phyloP scores from a whole-genome alignment of 176 grass and related monocot genomes.

The Phyllostachys edulis region DNA sequence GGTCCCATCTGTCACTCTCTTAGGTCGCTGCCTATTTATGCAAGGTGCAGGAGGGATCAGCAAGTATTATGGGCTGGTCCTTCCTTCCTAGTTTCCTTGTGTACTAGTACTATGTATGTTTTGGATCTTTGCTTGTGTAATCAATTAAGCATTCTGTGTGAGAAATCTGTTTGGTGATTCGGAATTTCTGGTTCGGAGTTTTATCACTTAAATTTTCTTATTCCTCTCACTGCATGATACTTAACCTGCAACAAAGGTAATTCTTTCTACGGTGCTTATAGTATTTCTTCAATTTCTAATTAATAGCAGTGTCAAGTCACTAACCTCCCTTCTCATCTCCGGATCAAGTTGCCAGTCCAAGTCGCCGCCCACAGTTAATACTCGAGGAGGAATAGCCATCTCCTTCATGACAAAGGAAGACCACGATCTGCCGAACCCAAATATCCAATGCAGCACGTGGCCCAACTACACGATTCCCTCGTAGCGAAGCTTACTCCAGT shows the following conservation, averaged over 20 bases:
- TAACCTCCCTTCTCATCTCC: neutral
- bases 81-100: neutral
- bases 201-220: neutral
- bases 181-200: neutral
- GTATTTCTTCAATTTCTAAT: neutral
- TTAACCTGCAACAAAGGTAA: too few species aligned
- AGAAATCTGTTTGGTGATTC: neutral
- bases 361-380: neutral
- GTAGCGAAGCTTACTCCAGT: too few species aligned
- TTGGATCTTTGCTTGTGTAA: neutral
- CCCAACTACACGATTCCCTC: too few species aligned
- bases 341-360: neutral
- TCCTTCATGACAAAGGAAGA: neutral
- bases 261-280: neutral
- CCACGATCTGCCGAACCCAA: too few species aligned
- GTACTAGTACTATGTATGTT: neutral
- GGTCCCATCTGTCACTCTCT: too few species aligned
- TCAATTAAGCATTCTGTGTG: neutral
- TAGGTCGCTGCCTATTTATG: too few species aligned
- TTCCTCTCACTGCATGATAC: too few species aligned
- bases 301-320: too few species aligned
- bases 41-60: slow-evolving; percentile 5
- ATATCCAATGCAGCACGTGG: too few species aligned
- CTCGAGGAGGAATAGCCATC: neutral
- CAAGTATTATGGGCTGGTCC: slow-evolving; percentile 16